Conservation (phyloP, 2,329 filamentous ascomycete species). For the Chrysoporthe deuterocubensis region DNA sequence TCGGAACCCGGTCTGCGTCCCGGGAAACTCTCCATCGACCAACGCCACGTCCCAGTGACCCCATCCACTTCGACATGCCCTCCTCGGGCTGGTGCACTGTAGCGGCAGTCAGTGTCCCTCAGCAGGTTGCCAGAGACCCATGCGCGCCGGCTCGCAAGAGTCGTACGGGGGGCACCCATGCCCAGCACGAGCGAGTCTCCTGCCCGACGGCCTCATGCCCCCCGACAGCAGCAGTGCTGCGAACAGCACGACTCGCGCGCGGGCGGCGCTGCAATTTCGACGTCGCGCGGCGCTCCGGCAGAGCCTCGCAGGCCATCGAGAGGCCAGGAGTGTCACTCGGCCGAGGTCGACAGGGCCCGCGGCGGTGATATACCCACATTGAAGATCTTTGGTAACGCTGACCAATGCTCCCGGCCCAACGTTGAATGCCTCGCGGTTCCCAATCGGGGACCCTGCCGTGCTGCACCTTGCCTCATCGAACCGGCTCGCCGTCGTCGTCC, state of each 20-base stretch:
- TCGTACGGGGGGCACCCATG: background rate
- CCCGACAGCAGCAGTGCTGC: background rate
- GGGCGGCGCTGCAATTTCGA: background rate
- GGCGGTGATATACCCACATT: background rate
- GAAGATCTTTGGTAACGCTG: background rate
- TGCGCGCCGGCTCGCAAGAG: background rate
- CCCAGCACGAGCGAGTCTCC: background rate
- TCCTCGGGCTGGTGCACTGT: no score
- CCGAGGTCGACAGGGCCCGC: background rate
- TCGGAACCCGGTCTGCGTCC: background rate
- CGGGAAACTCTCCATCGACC: background rate
- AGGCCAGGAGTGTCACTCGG: background rate
- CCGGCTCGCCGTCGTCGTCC: background rate
- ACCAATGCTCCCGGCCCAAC: background rate
- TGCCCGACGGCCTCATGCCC: background rate
- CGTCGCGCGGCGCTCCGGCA: constrained; percentile 1
- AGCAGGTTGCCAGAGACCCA: background rate
- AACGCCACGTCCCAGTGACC: background rate
- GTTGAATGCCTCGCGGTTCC: background rate
- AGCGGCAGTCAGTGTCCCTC: no score
- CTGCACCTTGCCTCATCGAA: background rate
- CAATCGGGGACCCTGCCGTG: background rate
- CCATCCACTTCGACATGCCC: no score
- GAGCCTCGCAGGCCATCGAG: constrained; percentile 2
- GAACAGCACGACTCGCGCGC: constrained; percentile 1